Evolutionary conservation across 495 filamentous ascomycete species (phyloP).

Genomic region (Aspergillus nanangensis): DNA sequence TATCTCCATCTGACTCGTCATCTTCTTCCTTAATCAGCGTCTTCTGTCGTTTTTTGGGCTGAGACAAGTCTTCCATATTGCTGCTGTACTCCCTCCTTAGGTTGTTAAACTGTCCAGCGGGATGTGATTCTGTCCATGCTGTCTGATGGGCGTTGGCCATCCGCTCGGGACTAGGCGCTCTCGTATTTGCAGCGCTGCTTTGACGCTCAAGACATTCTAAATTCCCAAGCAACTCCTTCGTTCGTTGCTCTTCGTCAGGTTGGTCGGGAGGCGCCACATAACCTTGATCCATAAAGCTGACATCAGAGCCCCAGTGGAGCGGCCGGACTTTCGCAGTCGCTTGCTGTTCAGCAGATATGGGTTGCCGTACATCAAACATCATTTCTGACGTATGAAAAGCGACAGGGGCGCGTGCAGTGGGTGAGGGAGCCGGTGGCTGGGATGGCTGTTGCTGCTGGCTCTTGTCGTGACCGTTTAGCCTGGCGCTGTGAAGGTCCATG

Average conservation of each 20-base stretch:
- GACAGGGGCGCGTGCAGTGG: slow-evolving; percentile 21
- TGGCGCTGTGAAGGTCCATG: slow-evolving; percentile 17
- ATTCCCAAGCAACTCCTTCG: slow-evolving; percentile 47
- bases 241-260: slow-evolving; percentile 52
- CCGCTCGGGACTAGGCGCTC: slow-evolving; percentile 52
- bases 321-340: slow-evolving; percentile 31
- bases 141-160: slow-evolving; percentile 13
- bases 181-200: slow-evolving; percentile 52
- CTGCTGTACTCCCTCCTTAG: slow-evolving; percentile 12
- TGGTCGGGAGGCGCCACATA: slow-evolving; percentile 51
- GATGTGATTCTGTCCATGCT: slow-evolving; percentile 8
- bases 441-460: slow-evolving; percentile 10
- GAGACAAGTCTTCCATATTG: slow-evolving; percentile 20
- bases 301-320: slow-evolving; percentile 64
- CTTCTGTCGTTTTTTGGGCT: slow-evolving; percentile 33
- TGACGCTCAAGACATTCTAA: slow-evolving; percentile 50
- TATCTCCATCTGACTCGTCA: slow-evolving; percentile 38
- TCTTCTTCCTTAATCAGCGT: slow-evolving; percentile 31
- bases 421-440: slow-evolving; percentile 11
- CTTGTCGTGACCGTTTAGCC: slow-evolving; percentile 16
- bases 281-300: slow-evolving; percentile 52
- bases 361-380: slow-evolving; percentile 40
- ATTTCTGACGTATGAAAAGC: slow-evolving; percentile 42
- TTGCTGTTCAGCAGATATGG: slow-evolving; percentile 37
- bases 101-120: slow-evolving; percentile 6